Evolutionary conservation across 1,284 basidiomycete species (phyloP).

Genomic region (Rhodotorula sp.): DNA sequence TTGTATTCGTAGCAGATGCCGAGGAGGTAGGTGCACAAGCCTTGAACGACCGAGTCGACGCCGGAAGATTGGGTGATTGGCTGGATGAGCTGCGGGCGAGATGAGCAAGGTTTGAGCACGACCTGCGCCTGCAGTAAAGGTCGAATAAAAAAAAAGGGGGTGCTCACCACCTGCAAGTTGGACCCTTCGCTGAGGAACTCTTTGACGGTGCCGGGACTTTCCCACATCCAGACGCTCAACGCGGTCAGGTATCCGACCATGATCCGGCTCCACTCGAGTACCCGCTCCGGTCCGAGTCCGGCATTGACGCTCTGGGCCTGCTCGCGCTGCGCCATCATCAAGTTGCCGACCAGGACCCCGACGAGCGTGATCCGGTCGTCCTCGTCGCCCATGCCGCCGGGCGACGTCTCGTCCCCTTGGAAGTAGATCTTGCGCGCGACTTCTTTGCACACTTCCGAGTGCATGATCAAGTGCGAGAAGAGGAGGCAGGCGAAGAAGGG

Average conservation of each 20-base stretch:
- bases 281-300: constrained; percentile 55
- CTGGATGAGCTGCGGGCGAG: constrained; percentile 69
- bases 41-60: constrained; percentile 81
- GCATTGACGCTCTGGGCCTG: constrained; percentile 52
- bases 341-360: constrained; percentile 59
- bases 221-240: constrained; percentile 93
- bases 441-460: constrained; percentile 57
- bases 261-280: constrained; percentile 82
- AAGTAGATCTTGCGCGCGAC: constrained; percentile 54
- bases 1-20: constrained; percentile 95
- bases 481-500: constrained; percentile 55
- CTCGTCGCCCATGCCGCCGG: constrained; percentile 53
- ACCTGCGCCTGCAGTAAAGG: not conserved
- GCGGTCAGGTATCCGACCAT: constrained; percentile 81
- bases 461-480: constrained; percentile 56
- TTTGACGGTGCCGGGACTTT: constrained; percentile 79
- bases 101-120: not conserved
- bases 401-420: constrained; percentile 43
- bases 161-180: constrained; percentile 79
- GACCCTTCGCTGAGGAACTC: constrained; percentile 86
- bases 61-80: constrained; percentile 88
- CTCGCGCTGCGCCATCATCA: constrained; percentile 61
- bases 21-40: constrained; percentile 85
- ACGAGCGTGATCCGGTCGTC: constrained; percentile 55
- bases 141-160: not conserved